These are phyloP conservation scores for Cercospora zeina DNA, from an alignment of 2,329 filamentous ascomycete genomes.

Conservation along the genomic window DNA sequence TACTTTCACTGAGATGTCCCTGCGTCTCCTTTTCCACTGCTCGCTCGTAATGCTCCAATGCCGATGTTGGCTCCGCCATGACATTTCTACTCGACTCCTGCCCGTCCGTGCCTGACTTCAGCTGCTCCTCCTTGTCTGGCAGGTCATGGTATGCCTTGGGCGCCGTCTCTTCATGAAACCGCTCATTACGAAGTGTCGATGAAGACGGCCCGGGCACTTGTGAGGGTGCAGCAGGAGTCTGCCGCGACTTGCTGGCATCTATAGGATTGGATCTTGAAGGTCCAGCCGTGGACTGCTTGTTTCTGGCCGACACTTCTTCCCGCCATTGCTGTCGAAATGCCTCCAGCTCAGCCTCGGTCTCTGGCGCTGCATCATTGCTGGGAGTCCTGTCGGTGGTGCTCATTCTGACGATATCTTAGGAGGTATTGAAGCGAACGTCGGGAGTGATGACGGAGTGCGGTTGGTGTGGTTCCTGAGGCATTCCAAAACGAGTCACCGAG, in stretches of 20 bases:
- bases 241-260: constrained; percentile 13
- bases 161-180: constrained; percentile 44
- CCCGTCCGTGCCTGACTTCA: constrained; percentile 45
- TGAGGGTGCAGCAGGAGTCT: background rate
- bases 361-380: constrained; percentile 23
- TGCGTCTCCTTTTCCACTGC: constrained; percentile 85
- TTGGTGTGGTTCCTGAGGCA: background rate
- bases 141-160: constrained; percentile 50
- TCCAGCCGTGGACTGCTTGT: constrained; percentile 35
- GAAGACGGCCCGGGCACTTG: constrained; percentile 26
- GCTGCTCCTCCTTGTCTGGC: constrained; percentile 49
- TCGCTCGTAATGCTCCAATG: constrained; percentile 87
- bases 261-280: background rate
- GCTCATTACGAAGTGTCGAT: constrained; percentile 37
- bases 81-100: constrained; percentile 42
- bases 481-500: constrained; percentile 2
- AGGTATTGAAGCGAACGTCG: background rate
- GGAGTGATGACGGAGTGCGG: background rate
- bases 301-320: constrained; percentile 68
- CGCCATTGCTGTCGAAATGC: constrained; percentile 84
- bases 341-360: constrained; percentile 68
- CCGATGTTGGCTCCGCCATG: constrained; percentile 64
- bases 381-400: constrained; percentile 12
- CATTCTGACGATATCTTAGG: constrained; percentile 15
- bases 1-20: constrained; percentile 83